These are phyloP conservation scores for Nannochloropsis oceanica DNA, from an alignment of 108 stramenopile genomes.

Conservation along the genomic window DNA sequence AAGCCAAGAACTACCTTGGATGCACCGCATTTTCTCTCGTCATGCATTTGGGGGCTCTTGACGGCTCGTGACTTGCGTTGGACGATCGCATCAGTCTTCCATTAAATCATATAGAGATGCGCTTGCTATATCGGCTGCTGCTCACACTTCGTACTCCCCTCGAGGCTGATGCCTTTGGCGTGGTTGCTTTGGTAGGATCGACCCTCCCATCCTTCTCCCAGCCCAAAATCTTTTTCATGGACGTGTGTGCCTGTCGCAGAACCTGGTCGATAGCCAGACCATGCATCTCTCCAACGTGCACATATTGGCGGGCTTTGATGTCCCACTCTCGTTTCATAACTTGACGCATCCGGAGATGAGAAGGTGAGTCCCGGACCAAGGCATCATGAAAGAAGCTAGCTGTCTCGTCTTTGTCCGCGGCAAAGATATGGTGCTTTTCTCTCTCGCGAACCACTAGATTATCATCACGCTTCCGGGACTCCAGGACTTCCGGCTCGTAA, in stretches of 20 bases:
- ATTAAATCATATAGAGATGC: too few relatives aligned
- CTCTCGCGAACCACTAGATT: too few relatives aligned
- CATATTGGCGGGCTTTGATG: neutral
- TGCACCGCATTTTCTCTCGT: too few relatives aligned
- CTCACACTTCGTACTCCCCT: too few relatives aligned
- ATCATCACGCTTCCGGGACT: too few relatives aligned
- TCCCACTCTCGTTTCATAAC: neutral
- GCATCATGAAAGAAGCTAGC: neutral
- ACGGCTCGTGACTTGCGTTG: too few relatives aligned
- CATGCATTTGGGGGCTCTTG: too few relatives aligned
- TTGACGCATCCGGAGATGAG: neutral
- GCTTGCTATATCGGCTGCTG: too few relatives aligned
- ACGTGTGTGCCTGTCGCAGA: neutral
- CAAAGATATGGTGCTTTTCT: neutral
- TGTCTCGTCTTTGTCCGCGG: neutral
- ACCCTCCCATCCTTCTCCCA: neutral
- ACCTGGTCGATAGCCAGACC: neutral
- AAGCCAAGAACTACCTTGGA: too few relatives aligned
- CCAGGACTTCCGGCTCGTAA: too few relatives aligned
- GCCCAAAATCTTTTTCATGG: neutral
- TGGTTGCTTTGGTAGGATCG: neutral
- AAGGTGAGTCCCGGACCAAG: neutral
- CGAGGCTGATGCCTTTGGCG: neutral
- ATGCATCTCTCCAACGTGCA: neutral
- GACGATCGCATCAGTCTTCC: too few relatives aligned